Conservation (phyloP, 1,284 basidiomycete genomes). For the Ustilago loliicola region DNA sequence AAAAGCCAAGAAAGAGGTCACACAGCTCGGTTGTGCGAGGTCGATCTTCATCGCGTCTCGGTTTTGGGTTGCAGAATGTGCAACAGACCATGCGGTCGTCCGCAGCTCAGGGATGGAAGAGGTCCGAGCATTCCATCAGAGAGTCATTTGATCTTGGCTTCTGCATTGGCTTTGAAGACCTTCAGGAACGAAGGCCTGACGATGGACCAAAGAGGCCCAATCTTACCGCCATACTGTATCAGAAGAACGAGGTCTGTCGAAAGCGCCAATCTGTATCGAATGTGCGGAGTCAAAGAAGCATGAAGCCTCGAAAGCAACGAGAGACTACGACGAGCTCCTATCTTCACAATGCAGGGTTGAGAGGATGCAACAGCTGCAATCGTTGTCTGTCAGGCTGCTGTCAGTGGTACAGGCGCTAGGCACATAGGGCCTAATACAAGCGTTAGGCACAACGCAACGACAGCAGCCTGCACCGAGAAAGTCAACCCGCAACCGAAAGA, state of each 20-base stretch:
- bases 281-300: too few species aligned
- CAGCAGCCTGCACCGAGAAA: too few species aligned
- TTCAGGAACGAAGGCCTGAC: not conserved
- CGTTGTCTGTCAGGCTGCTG: not conserved
- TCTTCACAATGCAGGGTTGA: not conserved
- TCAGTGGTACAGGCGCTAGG: not conserved
- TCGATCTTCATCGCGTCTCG: conserved; percentile 2
- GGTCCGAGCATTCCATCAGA: not conserved
- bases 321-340: not conserved
- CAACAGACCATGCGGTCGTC: conserved; percentile 9
- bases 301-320: not conserved
- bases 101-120: not conserved
- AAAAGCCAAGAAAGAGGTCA: not conserved
- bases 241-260: not conserved
- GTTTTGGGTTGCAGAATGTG: conserved; percentile 14
- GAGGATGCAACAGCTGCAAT: not conserved
- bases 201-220: too few species aligned
- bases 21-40: conserved; percentile 17
- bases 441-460: not conserved
- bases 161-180: not conserved
- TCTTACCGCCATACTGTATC: too few species aligned
- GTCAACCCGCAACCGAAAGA: too few species aligned
- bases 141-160: not conserved
- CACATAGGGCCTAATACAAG: too few species aligned
- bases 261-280: not conserved